phyloP scores from a whole-genome alignment of 1,284 basidiomycete species.

The Rhizoctonia solani region DNA sequence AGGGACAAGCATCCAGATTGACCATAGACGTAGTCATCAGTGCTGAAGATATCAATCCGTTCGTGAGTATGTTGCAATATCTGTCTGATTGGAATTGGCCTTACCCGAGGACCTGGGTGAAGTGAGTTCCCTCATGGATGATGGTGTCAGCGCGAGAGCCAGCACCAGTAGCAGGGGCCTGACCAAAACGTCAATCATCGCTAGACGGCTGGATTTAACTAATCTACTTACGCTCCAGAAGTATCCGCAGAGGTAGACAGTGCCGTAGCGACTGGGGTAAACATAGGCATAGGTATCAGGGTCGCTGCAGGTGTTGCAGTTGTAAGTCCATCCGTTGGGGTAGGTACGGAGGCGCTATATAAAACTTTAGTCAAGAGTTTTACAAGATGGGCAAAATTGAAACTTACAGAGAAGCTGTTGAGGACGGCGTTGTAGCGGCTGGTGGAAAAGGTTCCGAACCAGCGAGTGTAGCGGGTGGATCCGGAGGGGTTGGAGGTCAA shows the following conservation, averaged over 20 bases:
- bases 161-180: constrained; percentile 34
- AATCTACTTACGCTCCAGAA: constrained; percentile 24
- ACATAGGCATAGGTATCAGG: constrained; percentile 33
- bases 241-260: constrained; percentile 30
- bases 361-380: no score
- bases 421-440: constrained; percentile 16
- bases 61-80: no score
- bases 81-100: no score
- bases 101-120: constrained; percentile 31
- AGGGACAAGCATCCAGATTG: constrained; percentile 31
- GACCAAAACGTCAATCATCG: not conserved
- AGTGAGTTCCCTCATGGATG: constrained; percentile 36
- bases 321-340: constrained; percentile 29
- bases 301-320: constrained; percentile 32
- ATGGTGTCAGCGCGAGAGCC: constrained; percentile 34
- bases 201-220: not conserved
- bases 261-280: constrained; percentile 34
- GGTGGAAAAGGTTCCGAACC: constrained; percentile 32
- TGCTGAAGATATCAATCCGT: no score
- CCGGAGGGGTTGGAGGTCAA: constrained; percentile 27
- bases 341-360: constrained; percentile 26
- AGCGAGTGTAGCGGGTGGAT: constrained; percentile 32
- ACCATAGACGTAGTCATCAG: constrained; percentile 34
- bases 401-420: constrained; percentile 26
- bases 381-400: no score